phyloP scores from a whole-genome alignment of 306 rosid species.

The Begonia masoniana region DNA sequence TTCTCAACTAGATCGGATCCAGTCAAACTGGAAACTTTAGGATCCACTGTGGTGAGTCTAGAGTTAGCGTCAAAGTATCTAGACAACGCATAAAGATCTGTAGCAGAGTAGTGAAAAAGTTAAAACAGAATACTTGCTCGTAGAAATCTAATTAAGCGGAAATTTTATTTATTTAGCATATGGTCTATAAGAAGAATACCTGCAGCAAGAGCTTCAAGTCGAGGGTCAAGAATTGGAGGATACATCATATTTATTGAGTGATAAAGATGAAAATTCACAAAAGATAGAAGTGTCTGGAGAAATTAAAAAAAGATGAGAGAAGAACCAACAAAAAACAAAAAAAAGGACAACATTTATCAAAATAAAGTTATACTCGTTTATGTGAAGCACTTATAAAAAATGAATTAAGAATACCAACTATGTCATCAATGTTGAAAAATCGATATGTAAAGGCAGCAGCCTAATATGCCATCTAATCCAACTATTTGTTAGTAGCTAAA shows the following conservation, averaged over 20 bases:
- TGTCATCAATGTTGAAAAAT: background rate
- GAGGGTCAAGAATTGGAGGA: conserved; percentile 76
- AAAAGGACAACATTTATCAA: too few relatives aligned
- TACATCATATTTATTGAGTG: conserved; percentile 68
- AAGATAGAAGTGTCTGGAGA: conserved; percentile 61
- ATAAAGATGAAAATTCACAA: conserved; percentile 65
- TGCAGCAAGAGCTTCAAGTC: conserved; percentile 69
- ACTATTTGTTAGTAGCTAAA: too few relatives aligned
- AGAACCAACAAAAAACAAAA: background rate
- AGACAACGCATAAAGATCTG: conserved; percentile 74
- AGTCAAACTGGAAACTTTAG: conserved; percentile 29
- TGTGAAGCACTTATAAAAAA: background rate
- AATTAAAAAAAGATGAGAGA: conserved; percentile 4
- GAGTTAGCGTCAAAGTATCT: conserved; percentile 44
- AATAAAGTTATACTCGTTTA: too few relatives aligned
- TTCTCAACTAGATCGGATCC: conserved; percentile 29
- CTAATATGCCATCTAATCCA: too few relatives aligned
- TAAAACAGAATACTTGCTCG: too few relatives aligned
- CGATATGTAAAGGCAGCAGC: too few relatives aligned
- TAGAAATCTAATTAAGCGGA: background rate
- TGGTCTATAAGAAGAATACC: conserved; percentile 22
- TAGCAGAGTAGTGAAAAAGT: too few relatives aligned
- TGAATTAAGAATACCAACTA: background rate
- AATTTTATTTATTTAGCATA: background rate
- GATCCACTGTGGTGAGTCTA: conserved; percentile 21